Percentiles rank a stretch among this genome's conserved stretches.
phyloP scores from a whole-genome alignment of 495 filamentous ascomycete genomes.

The Amniculicola lignicola region DNA sequence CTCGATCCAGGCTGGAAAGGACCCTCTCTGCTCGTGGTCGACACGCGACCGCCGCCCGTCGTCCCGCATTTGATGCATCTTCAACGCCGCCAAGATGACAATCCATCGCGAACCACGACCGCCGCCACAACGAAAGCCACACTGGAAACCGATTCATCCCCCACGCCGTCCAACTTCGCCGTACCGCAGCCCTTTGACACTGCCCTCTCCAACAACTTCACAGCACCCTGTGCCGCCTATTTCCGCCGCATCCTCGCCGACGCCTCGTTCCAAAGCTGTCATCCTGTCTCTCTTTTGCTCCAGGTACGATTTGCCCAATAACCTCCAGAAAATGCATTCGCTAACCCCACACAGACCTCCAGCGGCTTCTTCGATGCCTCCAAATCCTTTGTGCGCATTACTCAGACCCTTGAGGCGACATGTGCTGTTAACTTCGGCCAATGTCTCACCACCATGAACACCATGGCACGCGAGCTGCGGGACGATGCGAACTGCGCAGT shows the following conservation, averaged over 20 bases:
- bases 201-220: constrained; percentile 33
- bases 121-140: constrained; percentile 16
- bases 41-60: constrained; percentile 13
- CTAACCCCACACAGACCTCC: constrained; percentile 50
- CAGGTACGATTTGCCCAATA: constrained; percentile 22
- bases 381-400: constrained; percentile 61
- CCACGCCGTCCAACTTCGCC: constrained; percentile 9
- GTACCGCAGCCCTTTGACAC: constrained; percentile 32
- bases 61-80: constrained; percentile 28
- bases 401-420: constrained; percentile 65
- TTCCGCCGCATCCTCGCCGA: constrained; percentile 21
- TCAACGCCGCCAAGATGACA: constrained; percentile 2
- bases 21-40: constrained; percentile 16
- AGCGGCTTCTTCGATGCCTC: constrained; percentile 74
- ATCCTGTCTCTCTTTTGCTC: constrained; percentile 33
- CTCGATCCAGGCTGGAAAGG: constrained; percentile 21
- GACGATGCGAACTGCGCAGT: constrained; percentile 59
- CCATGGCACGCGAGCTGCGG: constrained; percentile 59
- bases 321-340: neutral
- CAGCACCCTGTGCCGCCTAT: constrained; percentile 21
- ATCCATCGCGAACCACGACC: constrained; percentile 14
- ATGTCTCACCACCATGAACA: constrained; percentile 59
- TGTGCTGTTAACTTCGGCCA: constrained; percentile 59
- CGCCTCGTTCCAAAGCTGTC: constrained; percentile 21
- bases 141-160: constrained; percentile 14